These are phyloP conservation scores for Saccharum officinarum DNA, from an alignment of 176 grass and related monocot genomes.

Conservation along the genomic window DNA sequence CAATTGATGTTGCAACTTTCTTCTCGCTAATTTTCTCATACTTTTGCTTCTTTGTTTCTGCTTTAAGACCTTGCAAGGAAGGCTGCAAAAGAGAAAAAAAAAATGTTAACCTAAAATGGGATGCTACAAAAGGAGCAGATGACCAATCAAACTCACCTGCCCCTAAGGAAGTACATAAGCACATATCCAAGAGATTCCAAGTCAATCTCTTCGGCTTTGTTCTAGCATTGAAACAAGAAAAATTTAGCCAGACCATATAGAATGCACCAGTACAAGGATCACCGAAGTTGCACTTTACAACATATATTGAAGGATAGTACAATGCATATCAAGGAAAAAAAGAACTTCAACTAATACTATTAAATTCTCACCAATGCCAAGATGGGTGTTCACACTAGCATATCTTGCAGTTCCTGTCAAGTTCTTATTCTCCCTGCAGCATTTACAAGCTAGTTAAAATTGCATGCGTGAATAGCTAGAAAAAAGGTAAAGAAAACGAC, in stretches of 20 bases:
- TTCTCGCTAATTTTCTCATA: conserved; percentile 97
- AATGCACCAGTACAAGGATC: conserved; percentile 5
- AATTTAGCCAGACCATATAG: background rate
- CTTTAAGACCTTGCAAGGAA: conserved; percentile 99
- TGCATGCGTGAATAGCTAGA: background rate
- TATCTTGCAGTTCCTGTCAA: conserved; percentile 96
- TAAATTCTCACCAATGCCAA: conserved; percentile 85
- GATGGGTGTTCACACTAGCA: conserved; percentile 94
- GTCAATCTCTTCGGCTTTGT: conserved; percentile 99
- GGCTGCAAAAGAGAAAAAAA: conserved; percentile 56
- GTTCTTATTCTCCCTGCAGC: conserved; percentile 93
- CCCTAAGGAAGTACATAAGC: conserved; percentile 96
- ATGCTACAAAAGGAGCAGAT: conserved; percentile 6
- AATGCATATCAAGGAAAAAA: conserved; percentile 12
- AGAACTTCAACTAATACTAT: background rate
- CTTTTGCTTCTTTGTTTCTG: conserved; percentile 93
- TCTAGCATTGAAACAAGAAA: conserved; percentile 46
- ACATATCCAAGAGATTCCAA: conserved; percentile 99
- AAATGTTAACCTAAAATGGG: background rate
- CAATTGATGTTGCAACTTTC: conserved; percentile 96
- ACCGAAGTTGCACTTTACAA: background rate
- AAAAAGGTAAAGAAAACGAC: background rate
- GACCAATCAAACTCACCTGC: conserved; percentile 64
- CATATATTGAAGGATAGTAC: conserved; percentile 11
- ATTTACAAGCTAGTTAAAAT: conserved; percentile 37